Conservation (phyloP, 164 flowering plant genomes). For the Magnolia changhungtana region DNA sequence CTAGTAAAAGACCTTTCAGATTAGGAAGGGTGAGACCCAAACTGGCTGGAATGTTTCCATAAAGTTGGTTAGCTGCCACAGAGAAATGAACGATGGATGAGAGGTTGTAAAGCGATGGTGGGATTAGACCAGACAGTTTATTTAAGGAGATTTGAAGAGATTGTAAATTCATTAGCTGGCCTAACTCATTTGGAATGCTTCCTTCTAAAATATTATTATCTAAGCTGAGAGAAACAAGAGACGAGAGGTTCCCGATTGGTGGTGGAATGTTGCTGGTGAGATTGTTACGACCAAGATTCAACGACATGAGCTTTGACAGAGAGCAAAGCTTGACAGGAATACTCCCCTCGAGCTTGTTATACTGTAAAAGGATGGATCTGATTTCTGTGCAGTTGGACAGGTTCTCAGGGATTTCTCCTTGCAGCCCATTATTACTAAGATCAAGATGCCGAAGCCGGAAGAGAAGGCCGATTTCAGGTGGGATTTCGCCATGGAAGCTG, state of each 20-base stretch:
- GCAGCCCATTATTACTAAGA: conserved; percentile 28
- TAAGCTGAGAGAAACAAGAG: background rate
- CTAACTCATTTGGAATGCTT: conserved; percentile 17
- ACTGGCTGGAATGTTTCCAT: conserved; percentile 25
- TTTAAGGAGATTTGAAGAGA: conserved; percentile 1
- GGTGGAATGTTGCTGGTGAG: conserved; percentile 7
- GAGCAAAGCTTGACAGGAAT: background rate
- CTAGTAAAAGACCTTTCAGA: background rate
- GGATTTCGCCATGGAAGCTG: conserved; percentile 28
- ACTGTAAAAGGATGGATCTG: background rate
- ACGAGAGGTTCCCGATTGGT: conserved; percentile 14
- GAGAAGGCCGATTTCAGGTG: conserved; percentile 28
- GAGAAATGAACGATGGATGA: conserved; percentile 5
- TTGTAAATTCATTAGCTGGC: conserved; percentile 6
- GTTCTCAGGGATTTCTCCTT: conserved; percentile 29
- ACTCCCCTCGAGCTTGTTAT: background rate
- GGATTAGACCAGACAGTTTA: conserved; percentile 23
- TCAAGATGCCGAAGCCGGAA: conserved; percentile 27
- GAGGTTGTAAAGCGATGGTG: conserved; percentile 25
- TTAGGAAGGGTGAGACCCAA: conserved; percentile 28
- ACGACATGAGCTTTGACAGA: background rate
- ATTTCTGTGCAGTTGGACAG: conserved; percentile 19
- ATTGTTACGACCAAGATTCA: background rate
- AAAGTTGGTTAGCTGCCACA: conserved; percentile 3
- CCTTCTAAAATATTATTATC: background rate